Evolutionary conservation across 768 basidiomycete genomes (phyloP), one percentile per base, ranked within the genome.

Genomic region (Coprinellus micaceus): DNA sequence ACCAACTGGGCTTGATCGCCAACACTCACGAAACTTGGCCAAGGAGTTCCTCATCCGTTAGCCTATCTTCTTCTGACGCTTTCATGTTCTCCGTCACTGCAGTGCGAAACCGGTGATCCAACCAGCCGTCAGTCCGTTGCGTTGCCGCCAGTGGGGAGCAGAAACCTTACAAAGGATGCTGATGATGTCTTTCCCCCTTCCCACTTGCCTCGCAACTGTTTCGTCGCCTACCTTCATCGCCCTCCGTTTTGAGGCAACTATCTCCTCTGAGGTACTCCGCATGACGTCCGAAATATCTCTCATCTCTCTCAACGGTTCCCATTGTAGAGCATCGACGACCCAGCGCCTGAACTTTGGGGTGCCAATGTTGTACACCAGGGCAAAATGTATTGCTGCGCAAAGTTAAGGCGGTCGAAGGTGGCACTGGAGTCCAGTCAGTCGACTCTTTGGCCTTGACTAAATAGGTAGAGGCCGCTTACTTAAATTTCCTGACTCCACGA

Each of bases 111-210:
- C n/a, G 6, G 52, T 30, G 37, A 46, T 11, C 19, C 17, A 21
- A 15, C 24, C 17, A 22, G 33, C 15, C 21, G 21, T 45, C 25
- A 9, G 19, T 33, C 12, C 24, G 12, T 21, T 15, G 22, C 3
- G 6, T 10, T 7, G 7, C 26, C n/a, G n/a, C n/a, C n/a, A n/a
- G n/a, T n/a, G 37, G 12, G 17, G 36, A 41, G 17, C 46, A 30
- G 39, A 22, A 37, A 13, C 56, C 78, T 29, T 63, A 81, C 80
- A 59, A 11, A 81, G 65, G 21, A 78, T 66, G 57, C 74, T 81
- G 57, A 81, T 71, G 29, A 81, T 70, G 60, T 81, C 80, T 53
- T 76, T 77, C 11, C 76, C 77, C 57, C 67, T 64, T 15, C 69
- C 73, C 37, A 75, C 67, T 52, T 76, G 72, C 7, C 55, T 61